Base-by-base conservation (phyloP, 75 land plant species). In the Isoetes taiwanensis region DNA sequence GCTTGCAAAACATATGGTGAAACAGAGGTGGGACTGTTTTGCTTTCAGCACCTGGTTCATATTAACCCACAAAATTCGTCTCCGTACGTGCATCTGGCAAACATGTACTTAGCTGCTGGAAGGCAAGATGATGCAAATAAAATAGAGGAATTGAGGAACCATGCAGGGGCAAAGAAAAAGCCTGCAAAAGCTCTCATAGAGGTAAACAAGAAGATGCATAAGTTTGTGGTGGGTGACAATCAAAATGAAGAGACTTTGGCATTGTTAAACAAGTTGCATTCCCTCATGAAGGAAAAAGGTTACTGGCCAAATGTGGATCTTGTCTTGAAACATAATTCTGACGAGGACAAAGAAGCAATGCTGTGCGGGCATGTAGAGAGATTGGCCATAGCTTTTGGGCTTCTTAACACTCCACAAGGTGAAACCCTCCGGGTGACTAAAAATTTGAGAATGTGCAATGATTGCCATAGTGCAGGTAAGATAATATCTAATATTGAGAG, bases 361-460 rank as follows among this genome's bases (percentile, higher is more conserved):
- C 53, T 80, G 41, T 30, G 38, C 38, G 62, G 75, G 56, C 82
- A 80, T 32, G 74, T 73, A 29, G 82, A 80, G 78, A 75, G 69
- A 59, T 57, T 80, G 56, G 82, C 82, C 0, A 65, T 80, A 41
- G 78, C 82, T 19, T 80, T 75, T 37, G 67, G 60, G 38, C 62
- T 80, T 17, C 33, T 80, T 8, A 72, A 61, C 21, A 58, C 82
- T n/a, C 27, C 76, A 17, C 64, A 66, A 2, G 61, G 65, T 2
- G 59, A 52, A 5, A 61, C 78, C 6, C 66, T 81, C 6, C 66
- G 77, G 31, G 64, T 77, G 0, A 39, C 72, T 10, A 81, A 81
- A 65, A 81, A 77, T 56, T 46, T 76, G 34, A 76, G 84, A 42
- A 72, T 77, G 3, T 81, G 84, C 43, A 70, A 23, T 16, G 80